A percentile compares a stretch with the other conserved stretches of the same genome.
These are phyloP conservation scores for Colletotrichum nymphaeae DNA, from an alignment of 2,329 filamentous ascomycete species.

Conservation along the genomic window DNA sequence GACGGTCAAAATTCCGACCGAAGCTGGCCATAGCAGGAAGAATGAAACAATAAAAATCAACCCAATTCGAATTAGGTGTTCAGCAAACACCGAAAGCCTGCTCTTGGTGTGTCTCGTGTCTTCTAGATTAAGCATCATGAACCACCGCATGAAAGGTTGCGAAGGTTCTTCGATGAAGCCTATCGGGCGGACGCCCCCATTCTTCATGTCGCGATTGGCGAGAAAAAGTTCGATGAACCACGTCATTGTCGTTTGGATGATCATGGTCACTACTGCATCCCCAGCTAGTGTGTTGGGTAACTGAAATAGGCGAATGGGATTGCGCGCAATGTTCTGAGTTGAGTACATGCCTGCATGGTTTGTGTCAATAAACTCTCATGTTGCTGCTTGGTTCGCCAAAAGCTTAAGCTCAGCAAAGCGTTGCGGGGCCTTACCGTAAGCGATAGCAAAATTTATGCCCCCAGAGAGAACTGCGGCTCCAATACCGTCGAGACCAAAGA, in stretches of 20 bases:
- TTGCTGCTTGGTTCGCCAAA: not conserved
- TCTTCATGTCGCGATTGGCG: slow-evolving; percentile 59
- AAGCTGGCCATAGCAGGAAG: slow-evolving; percentile 54
- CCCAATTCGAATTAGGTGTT: slow-evolving; percentile 49
- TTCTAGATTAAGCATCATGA: slow-evolving; percentile 50
- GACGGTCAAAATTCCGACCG: slow-evolving; percentile 55
- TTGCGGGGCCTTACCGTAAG: slow-evolving; percentile 53
- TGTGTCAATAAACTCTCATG: not conserved
- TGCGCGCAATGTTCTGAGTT: slow-evolving; percentile 45
- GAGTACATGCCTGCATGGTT: slow-evolving; percentile 58
- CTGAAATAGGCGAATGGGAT: slow-evolving; percentile 59
- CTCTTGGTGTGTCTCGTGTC: slow-evolving; percentile 33
- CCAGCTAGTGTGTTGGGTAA: slow-evolving; percentile 63
- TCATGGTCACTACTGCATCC: slow-evolving; percentile 62
- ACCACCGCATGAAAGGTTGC: slow-evolving; percentile 51
- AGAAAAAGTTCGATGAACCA: slow-evolving; percentile 61
- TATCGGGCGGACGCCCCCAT: slow-evolving; percentile 58
- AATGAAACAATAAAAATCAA: slow-evolving; percentile 52
- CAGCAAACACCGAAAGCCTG: slow-evolving; percentile 42
- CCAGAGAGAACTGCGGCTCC: slow-evolving; percentile 59
- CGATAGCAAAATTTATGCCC: slow-evolving; percentile 63
- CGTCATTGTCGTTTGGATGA: slow-evolving; percentile 62
- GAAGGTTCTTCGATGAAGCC: slow-evolving; percentile 54
- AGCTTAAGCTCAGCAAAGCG: not conserved
- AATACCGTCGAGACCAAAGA: slow-evolving; percentile 59